Conservation (phyloP, 192 early-diverging fungal genomes). For the Coemansia umbellata region DNA sequence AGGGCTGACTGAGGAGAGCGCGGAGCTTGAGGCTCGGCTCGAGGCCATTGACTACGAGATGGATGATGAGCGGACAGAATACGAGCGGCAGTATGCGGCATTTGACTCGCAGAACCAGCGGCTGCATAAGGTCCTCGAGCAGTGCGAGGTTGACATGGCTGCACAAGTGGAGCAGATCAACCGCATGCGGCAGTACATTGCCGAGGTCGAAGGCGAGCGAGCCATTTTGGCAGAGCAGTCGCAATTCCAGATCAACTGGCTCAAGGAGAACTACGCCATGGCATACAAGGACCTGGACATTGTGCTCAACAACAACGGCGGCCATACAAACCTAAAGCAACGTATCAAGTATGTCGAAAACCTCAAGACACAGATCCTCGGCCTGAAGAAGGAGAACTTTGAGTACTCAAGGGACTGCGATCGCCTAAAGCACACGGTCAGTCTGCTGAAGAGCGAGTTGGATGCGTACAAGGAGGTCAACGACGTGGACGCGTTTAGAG, state of each 20-base stretch:
- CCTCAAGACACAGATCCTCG: constrained; percentile 40
- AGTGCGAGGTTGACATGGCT: constrained; percentile 43
- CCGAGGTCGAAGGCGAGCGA: constrained; percentile 41
- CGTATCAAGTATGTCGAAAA: constrained; percentile 43
- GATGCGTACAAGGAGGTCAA: constrained; percentile 46
- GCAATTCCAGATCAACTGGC: constrained; percentile 49
- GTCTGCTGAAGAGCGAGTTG: constrained; percentile 36
- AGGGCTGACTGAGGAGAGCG: constrained; percentile 7
- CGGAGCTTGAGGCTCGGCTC: constrained; percentile 27
- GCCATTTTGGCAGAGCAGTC: constrained; percentile 43
- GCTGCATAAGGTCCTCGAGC: constrained; percentile 26
- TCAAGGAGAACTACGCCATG: constrained; percentile 44
- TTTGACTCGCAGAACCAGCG: constrained; percentile 17
- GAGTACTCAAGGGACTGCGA: constrained; percentile 32
- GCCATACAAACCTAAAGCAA: constrained; percentile 44
- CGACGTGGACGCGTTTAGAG: constrained; percentile 21
- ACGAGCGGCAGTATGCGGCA: constrained; percentile 10
- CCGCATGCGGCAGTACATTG: constrained; percentile 24
- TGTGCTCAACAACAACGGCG: constrained; percentile 28
- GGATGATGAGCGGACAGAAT: constrained; percentile 25
- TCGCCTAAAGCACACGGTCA: constrained; percentile 19
- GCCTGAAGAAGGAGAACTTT: constrained; percentile 40
- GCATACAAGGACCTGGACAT: constrained; percentile 39
- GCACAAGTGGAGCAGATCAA: constrained; percentile 24
- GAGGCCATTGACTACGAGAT: constrained; percentile 15